A percentile compares a stretch with the other conserved stretches of the same genome.
Conservation (phyloP, 2,329 filamentous ascomycete species). For the Ophiostoma ulmi region DNA sequence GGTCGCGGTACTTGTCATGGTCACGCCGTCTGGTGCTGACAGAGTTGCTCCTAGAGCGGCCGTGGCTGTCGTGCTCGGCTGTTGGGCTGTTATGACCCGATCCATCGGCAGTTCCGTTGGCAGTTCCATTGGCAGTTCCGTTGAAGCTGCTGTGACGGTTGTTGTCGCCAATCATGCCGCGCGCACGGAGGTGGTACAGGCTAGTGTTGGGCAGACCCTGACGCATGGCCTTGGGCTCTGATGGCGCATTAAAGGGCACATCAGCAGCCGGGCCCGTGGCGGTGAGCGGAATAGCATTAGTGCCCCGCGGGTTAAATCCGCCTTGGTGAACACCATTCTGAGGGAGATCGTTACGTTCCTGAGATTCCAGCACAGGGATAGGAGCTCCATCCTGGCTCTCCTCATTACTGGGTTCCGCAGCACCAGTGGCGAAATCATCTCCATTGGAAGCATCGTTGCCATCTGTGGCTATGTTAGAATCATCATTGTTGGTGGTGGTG, state of each 20-base stretch:
- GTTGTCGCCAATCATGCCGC: slow-evolving; percentile 33
- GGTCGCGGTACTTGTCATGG: slow-evolving; percentile 38
- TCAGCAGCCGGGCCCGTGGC: slow-evolving; percentile 28
- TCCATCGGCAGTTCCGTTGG: not conserved
- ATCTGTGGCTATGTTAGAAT: slow-evolving; percentile 11
- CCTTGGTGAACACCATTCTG: slow-evolving; percentile 16
- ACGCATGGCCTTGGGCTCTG: slow-evolving; percentile 90
- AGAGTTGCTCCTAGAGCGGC: slow-evolving; percentile 47
- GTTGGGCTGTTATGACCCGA: slow-evolving; percentile 24
- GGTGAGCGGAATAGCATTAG: slow-evolving; percentile 8
- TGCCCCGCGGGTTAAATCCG: slow-evolving; percentile 9
- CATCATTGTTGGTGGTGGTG: not conserved
- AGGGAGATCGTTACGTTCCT: slow-evolving; percentile 5
- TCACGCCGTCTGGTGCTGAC: slow-evolving; percentile 32
- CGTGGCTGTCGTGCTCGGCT: slow-evolving; percentile 32
- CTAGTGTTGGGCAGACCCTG: slow-evolving; percentile 81
- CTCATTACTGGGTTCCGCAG: not conserved
- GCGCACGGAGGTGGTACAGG: slow-evolving; percentile 58
- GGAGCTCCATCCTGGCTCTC: slow-evolving; percentile 3
- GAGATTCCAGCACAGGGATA: not conserved
- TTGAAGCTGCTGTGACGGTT: slow-evolving; percentile 22
- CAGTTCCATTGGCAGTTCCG: not conserved
- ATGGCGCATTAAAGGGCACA: slow-evolving; percentile 69
- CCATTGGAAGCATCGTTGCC: not conserved
- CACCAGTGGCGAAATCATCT: not conserved